Evolutionary conservation across 2,329 filamentous ascomycete genomes (phyloP).

Genomic region (Epichloe uncinata): DNA sequence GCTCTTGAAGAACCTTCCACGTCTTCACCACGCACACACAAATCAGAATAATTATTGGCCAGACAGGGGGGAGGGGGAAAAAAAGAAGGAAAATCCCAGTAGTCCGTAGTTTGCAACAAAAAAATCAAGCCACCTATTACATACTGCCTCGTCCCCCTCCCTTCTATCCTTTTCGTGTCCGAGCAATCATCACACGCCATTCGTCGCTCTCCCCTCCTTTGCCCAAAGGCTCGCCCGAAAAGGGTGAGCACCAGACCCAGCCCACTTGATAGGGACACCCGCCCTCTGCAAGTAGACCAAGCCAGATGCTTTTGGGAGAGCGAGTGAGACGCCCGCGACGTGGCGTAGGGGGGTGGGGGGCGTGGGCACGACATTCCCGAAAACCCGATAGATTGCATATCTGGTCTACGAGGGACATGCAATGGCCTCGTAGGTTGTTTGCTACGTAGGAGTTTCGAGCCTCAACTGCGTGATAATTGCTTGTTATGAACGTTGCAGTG

Average conservation of each 20-base stretch:
- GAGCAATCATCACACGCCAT: too few species aligned
- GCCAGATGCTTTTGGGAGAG: not conserved
- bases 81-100: not conserved
- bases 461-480: not conserved
- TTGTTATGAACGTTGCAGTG: too few species aligned
- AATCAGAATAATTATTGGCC: not conserved
- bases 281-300: too few species aligned
- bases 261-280: conserved; percentile 1
- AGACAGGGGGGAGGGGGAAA: not conserved
- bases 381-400: not conserved
- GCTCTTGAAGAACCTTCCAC: not conserved
- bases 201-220: too few species aligned
- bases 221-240: not conserved
- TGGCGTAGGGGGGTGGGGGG: not conserved
- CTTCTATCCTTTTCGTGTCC: too few species aligned
- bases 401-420: not conserved
- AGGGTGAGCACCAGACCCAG: conserved; percentile 2
- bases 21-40: too few species aligned
- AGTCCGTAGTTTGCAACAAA: not conserved
- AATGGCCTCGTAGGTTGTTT: too few species aligned
- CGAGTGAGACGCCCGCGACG: not conserved
- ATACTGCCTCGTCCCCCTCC: too few species aligned
- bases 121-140: not conserved
- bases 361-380: too few species aligned
- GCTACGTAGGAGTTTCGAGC: too few species aligned